Percentiles rank a stretch among this genome's conserved stretches.
Evolutionary conservation across 164 flowering plant species (phyloP).

Genomic region (Platanus orientalis): DNA sequence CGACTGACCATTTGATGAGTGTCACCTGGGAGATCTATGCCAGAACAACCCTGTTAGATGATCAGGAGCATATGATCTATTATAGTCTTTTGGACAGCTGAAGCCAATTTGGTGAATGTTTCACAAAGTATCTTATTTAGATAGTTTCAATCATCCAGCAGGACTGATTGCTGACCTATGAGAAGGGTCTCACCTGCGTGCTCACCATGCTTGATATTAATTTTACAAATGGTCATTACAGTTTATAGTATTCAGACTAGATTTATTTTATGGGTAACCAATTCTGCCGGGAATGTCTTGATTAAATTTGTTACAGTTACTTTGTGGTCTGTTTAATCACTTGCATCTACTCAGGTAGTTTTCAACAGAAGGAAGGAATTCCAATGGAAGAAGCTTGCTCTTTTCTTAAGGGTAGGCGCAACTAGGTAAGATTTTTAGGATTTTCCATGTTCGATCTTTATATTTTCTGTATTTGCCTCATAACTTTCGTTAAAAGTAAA

Average conservation of each 20-base stretch:
- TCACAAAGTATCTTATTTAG: background rate
- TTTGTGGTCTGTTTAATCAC: background rate
- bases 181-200: background rate
- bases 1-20: background rate
- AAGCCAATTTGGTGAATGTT: background rate
- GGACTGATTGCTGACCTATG: background rate
- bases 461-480: too few species aligned
- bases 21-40: background rate
- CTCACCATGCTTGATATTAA: background rate
- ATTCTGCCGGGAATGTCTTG: background rate
- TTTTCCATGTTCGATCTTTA: too few species aligned
- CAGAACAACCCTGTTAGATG: background rate
- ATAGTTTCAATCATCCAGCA: background rate
- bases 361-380: slow-evolving; percentile 71
- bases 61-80: background rate
- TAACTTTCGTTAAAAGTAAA: too few species aligned
- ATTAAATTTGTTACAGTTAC: background rate
- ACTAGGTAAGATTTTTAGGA: slow-evolving; percentile 60
- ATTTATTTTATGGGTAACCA: background rate
- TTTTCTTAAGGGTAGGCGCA: slow-evolving; percentile 69
- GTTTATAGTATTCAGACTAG: background rate
- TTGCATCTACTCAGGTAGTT: slow-evolving; percentile 49
- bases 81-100: background rate
- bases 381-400: slow-evolving; percentile 72
- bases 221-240: background rate